Conservation (phyloP, 2,329 filamentous ascomycete species). For the Stagonosporopsis tanaceti region DNA sequence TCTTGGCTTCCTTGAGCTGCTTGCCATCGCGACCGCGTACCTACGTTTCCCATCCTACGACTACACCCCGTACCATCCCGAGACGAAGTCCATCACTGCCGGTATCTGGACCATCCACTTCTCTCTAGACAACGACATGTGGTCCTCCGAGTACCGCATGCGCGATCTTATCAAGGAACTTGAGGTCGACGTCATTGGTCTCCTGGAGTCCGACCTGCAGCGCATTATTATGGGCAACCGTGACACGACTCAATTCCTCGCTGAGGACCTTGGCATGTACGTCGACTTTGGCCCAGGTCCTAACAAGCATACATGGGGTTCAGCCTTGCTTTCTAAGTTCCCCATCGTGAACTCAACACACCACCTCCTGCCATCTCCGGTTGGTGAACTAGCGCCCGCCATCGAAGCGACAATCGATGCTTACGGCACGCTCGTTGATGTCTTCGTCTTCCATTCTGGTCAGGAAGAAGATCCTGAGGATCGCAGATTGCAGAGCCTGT, state of each 20-base stretch:
- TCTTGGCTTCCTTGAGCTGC: conserved; percentile 77
- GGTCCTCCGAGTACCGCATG: conserved; percentile 94
- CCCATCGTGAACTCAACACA: conserved; percentile 97
- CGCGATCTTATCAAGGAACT: conserved; percentile 88
- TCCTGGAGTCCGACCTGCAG: conserved; percentile 91
- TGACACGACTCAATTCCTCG: conserved; percentile 92
- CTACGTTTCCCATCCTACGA: conserved; percentile 92
- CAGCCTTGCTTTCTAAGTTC: conserved; percentile 92
- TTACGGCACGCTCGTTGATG: conserved; percentile 87
- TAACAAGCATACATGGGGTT: conserved; percentile 99
- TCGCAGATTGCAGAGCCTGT: conserved; percentile 83
- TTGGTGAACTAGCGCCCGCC: conserved; percentile 92
- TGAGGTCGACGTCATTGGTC: conserved; percentile 96
- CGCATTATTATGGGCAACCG: conserved; percentile 99
- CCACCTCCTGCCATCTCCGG: conserved; percentile 90
- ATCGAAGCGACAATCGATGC: conserved; percentile 96
- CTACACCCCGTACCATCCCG: conserved; percentile 86
- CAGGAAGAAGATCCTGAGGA: conserved; percentile 97
- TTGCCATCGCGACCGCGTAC: conserved; percentile 83
- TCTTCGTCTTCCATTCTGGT: conserved; percentile 98
- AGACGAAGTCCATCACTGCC: conserved; percentile 87
- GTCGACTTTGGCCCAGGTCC: conserved; percentile 96
- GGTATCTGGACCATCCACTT: conserved; percentile 99
- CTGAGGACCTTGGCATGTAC: conserved; percentile 98
- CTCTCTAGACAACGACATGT: conserved; percentile 97